Evolutionary conservation across 129 eudicot genomes (phyloP).

Genomic region (Helianthus tuberosus): DNA sequence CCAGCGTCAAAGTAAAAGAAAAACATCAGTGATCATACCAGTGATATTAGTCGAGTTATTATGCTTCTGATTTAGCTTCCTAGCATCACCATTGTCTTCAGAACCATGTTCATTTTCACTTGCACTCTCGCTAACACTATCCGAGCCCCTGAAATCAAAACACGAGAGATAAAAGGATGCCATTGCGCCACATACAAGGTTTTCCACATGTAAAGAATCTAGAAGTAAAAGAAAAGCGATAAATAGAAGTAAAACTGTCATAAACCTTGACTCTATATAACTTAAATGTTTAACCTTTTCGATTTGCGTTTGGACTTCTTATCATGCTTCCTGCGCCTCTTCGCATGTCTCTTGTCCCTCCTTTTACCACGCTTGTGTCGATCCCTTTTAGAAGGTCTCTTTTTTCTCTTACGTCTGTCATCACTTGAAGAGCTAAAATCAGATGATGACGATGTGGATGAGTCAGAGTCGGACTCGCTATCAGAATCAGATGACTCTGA

Average conservation of each 20-base stretch:
- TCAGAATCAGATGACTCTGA: slow-evolving; percentile 74
- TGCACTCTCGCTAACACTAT: slow-evolving; percentile 40
- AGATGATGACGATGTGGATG: slow-evolving; percentile 72
- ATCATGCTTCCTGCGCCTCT: slow-evolving; percentile 73
- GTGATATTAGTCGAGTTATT: neutral
- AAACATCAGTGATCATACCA: neutral
- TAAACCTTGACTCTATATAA: neutral
- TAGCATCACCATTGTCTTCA: slow-evolving; percentile 6
- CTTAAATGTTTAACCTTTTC: slow-evolving; percentile 57
- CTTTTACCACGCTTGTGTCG: slow-evolving; percentile 66
- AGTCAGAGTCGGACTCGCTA: slow-evolving; percentile 72
- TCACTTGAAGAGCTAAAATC: slow-evolving; percentile 91
- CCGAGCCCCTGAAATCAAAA: slow-evolving; percentile 50
- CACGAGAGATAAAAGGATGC: slow-evolving; percentile 10
- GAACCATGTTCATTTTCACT: slow-evolving; percentile 42
- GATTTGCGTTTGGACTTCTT: slow-evolving; percentile 75
- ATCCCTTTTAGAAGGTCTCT: slow-evolving; percentile 74
- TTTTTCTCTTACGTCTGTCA: slow-evolving; percentile 77
- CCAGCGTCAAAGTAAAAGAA: neutral
- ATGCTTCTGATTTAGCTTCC: neutral
- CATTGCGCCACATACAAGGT: neutral
- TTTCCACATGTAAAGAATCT: too few relatives aligned
- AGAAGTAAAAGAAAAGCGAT: neutral
- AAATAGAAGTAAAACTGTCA: neutral
- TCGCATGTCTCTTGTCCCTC: slow-evolving; percentile 67